Base-by-base conservation (phyloP, 371 early-diverging fungal genomes). In the Haplosporangium sp. region DNA sequence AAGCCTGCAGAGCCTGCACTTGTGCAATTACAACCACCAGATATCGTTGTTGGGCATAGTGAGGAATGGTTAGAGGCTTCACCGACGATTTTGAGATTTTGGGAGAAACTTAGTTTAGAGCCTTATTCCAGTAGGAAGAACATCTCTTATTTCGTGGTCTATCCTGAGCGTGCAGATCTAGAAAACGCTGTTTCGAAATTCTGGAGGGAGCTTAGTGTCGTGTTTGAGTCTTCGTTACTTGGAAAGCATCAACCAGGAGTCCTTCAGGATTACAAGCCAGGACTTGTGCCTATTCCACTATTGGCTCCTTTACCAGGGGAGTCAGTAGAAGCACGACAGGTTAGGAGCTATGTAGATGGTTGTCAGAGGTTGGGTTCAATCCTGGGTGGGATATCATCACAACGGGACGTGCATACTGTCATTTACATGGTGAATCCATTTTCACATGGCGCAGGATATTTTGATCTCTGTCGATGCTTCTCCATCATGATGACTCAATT, bases 71-170 rank as follows among this genome's bases (percentile, higher is more conserved):
- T 91, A 20, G 90, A 89, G 63, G 88, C 88, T 2, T 85, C 89
- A 0, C 86, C 88, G 3, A 84, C 86, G 7, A 72, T 91, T 20
- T 66, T 91, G 10, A 83, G 85, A 17, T 88, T 88, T 68, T 91
- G 92, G 92, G 90, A 90, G 45, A 89, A 89, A 37, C 74, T 89
- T 48, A 84, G 90, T 40, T 71, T 91, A 40, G 89, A 89, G 50
- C 91, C 91, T 1, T 89, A 87, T 42, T 88, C 87, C 1, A 63
- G 65, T 44, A 86, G 83, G 63, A 91, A 91, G 69, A 85, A 84
- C 37, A 76, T 91, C 20, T 72, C 71, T 4, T 91, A 90, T 69
- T 88, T 89, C 76, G 87, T 86, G 11, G 73, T 91, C 3, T 89
- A 83, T 64, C 92, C 90, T 4, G 83, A 84, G 53, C 85, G 87